Evolutionary conservation across 192 early-diverging fungal species (phyloP).

Genomic region (Backusella tarrabulga): DNA sequence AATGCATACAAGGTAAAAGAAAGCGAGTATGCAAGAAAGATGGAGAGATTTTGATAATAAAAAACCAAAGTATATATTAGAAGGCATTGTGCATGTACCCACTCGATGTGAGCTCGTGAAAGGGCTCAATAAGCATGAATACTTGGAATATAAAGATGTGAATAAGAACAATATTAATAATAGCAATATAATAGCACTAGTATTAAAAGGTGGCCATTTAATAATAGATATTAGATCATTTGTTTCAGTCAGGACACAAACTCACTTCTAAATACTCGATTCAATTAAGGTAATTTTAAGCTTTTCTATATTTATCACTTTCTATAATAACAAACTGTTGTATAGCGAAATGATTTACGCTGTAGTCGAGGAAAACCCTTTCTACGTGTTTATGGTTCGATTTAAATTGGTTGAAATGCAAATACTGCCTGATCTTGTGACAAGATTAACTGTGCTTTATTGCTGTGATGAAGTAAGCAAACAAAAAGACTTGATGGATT

Average conservation of each 20-base stretch:
- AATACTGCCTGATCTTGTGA: constrained; percentile 26
- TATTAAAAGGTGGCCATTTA: neutral
- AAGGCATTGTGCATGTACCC: constrained; percentile 21
- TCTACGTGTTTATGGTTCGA: constrained; percentile 15
- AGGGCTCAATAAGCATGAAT: neutral
- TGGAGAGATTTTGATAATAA: neutral
- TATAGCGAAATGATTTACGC: constrained; percentile 32
- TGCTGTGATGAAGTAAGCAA: constrained; percentile 28
- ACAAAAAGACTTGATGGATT: neutral
- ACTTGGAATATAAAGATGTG: constrained; percentile 17
- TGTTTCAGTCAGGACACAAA: constrained; percentile 12
- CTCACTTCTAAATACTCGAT: constrained; percentile 12
- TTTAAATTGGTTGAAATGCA: constrained; percentile 29
- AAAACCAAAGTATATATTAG: constrained; percentile 15
- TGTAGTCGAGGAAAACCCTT: constrained; percentile 20
- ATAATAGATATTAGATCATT: constrained; percentile 12
- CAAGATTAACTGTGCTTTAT: constrained; percentile 25
- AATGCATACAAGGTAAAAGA: constrained; percentile 7
- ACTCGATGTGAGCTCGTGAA: constrained; percentile 16
- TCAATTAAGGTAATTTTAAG: constrained; percentile 20
- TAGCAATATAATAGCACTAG: neutral
- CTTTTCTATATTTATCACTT: neutral
- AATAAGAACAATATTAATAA: neutral
- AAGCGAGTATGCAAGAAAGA: neutral
- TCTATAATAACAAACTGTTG: neutral